Percentiles rank a stretch among this genome's conserved stretches.
These are phyloP conservation scores for Coemansia sp. DNA, from an alignment of 192 early-diverging fungal species.

Conservation along the genomic window DNA sequence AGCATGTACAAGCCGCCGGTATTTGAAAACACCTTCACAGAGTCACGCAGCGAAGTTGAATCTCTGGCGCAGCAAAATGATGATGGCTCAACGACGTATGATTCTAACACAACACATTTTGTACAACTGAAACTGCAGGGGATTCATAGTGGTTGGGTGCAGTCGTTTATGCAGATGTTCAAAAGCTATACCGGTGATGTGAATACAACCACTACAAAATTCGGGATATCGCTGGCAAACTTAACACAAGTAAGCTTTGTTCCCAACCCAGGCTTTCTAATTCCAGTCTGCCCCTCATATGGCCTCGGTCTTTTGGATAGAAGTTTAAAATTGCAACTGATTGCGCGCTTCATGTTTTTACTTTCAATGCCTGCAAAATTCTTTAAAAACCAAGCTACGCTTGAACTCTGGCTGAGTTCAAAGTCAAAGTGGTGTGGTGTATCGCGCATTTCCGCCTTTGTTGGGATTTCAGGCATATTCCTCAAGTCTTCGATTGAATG, in stretches of 20 bases:
- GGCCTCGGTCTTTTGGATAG: too few relatives aligned
- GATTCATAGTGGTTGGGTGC: background rate
- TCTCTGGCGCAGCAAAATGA: background rate
- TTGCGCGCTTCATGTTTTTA: background rate
- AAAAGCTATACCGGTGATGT: background rate
- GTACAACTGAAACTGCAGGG: background rate
- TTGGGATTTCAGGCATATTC: background rate
- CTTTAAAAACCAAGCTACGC: background rate
- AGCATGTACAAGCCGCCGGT: background rate
- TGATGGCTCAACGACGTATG: background rate
- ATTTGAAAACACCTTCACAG: background rate
- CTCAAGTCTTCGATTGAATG: background rate
- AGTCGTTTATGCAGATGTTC: too few relatives aligned
- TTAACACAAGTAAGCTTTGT: too few relatives aligned
- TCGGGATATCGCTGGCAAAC: too few relatives aligned
- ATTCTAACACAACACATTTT: background rate
- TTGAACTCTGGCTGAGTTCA: background rate
- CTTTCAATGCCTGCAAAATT: fast-evolving
- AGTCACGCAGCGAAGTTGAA: background rate
- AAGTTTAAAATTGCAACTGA: too few relatives aligned
- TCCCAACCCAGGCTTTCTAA: too few relatives aligned
- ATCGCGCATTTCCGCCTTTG: background rate
- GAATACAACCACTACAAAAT: background rate
- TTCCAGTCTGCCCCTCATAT: too few relatives aligned
- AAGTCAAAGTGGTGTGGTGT: background rate